Percentiles rank a stretch among this genome's conserved stretches.
phyloP scores from a whole-genome alignment of 148 eudicot genomes.

The Pharnaceum exiguum region DNA sequence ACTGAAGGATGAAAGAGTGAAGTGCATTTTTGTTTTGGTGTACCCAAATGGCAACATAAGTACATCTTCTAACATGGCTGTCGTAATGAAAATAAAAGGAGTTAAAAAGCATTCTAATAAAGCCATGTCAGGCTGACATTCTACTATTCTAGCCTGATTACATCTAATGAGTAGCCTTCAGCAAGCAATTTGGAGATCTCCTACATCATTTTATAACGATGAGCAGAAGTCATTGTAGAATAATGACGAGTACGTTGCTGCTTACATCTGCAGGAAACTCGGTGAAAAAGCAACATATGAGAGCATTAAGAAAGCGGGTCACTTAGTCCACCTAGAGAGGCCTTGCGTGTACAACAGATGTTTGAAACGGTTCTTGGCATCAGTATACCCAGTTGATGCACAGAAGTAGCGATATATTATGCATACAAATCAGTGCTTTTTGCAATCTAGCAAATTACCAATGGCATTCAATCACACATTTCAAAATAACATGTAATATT shows the following conservation, averaged over 20 bases:
- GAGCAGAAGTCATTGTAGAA: not conserved
- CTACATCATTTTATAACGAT: too few species aligned
- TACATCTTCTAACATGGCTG: too few species aligned
- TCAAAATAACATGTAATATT: too few species aligned
- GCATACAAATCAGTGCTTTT: too few species aligned
- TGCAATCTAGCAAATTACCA: not conserved
- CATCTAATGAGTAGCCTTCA: too few species aligned
- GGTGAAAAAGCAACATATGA: conserved; percentile 59
- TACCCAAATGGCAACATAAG: too few species aligned
- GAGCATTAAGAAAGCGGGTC: conserved; percentile 78
- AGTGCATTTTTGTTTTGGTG: too few species aligned
- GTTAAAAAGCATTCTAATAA: too few species aligned
- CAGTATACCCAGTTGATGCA: conserved; percentile 26
- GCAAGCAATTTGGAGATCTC: not conserved
- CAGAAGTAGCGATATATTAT: conserved; percentile 2
- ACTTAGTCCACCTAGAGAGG: conserved; percentile 74
- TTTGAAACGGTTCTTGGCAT: conserved; percentile 69
- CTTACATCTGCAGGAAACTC: conserved; percentile 53
- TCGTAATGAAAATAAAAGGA: too few species aligned
- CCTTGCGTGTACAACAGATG: conserved; percentile 65
- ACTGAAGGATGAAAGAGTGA: too few species aligned
- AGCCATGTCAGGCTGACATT: too few species aligned
- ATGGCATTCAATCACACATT: conserved; percentile 3
- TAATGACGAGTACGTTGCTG: not conserved
- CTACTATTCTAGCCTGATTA: too few species aligned